Evolutionary conservation across 495 filamentous ascomycete genomes (phyloP).

Genomic region (Pseudomonodictys pantanalensis): DNA sequence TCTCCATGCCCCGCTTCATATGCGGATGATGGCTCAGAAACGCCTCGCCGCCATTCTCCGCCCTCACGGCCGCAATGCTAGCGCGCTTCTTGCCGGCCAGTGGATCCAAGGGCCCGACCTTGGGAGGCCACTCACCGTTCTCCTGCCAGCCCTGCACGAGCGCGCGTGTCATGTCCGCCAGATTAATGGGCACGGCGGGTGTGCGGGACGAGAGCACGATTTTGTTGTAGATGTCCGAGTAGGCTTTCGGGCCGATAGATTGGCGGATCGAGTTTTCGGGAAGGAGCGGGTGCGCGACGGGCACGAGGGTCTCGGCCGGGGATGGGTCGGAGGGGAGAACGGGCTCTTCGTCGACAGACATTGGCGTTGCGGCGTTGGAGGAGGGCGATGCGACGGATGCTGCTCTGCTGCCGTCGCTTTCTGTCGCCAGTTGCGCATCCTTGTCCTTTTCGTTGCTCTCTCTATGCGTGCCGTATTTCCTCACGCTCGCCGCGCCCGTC

Average conservation of each 20-base stretch:
- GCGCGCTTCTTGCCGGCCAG: slow-evolving; percentile 31
- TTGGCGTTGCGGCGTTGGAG: not conserved
- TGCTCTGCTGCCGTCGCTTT: not conserved
- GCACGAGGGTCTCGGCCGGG: slow-evolving; percentile 30
- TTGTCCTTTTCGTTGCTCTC: not conserved
- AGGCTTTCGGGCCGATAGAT: slow-evolving; percentile 66
- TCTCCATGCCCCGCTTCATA: slow-evolving; percentile 34
- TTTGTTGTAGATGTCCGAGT: slow-evolving; percentile 84
- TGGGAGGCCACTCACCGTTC: slow-evolving; percentile 92
- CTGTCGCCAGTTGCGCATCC: too few relatives aligned
- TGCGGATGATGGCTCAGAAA: slow-evolving; percentile 32
- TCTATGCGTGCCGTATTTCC: slow-evolving; percentile 7
- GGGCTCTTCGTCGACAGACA: not conserved
- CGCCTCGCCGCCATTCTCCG: slow-evolving; percentile 12
- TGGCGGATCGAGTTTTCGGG: slow-evolving; percentile 66
- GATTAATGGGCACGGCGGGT: slow-evolving; percentile 82
- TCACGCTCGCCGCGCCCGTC: slow-evolving; percentile 62
- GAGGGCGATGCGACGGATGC: not conserved
- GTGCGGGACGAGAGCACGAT: slow-evolving; percentile 72
- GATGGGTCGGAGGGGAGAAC: not conserved
- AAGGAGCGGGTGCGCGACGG: slow-evolving; percentile 60
- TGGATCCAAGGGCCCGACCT: slow-evolving; percentile 39
- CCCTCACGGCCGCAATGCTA: slow-evolving; percentile 3
- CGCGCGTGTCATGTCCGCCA: slow-evolving; percentile 72
- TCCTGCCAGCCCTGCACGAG: slow-evolving; percentile 91